Percentiles rank a stretch among this genome's conserved stretches.
Conservation (phyloP, 225 moss, liverwort and hornwort genomes). For the Polytrichum commune region DNA sequence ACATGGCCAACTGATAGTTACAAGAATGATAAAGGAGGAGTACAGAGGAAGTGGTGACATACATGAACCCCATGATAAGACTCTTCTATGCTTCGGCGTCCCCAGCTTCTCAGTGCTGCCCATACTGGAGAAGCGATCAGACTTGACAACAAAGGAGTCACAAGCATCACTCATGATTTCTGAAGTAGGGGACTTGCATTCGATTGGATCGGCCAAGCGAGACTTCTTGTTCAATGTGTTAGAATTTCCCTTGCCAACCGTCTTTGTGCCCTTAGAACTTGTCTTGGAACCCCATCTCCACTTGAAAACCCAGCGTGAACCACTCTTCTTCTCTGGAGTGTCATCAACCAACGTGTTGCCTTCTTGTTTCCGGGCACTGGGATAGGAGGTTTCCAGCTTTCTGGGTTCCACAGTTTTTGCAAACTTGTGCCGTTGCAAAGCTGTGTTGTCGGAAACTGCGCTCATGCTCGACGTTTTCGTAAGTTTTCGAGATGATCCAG, state of each 20-base stretch:
- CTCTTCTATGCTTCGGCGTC: slow-evolving; percentile 41
- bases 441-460: slow-evolving; percentile 8
- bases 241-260: slow-evolving; percentile 1
- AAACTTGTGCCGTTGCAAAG: slow-evolving; percentile 14
- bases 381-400: slow-evolving; percentile 19
- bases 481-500: slow-evolving; percentile 10
- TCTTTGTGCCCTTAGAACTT: slow-evolving; percentile 19
- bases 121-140: slow-evolving; percentile 34
- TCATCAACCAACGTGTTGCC: slow-evolving; percentile 12
- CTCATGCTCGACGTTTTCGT: slow-evolving; percentile 23
- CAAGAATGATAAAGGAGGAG: background rate
- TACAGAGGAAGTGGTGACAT: background rate
- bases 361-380: slow-evolving; percentile 14
- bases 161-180: slow-evolving; percentile 56
- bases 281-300: slow-evolving; percentile 45
- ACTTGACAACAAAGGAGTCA: slow-evolving; percentile 31
- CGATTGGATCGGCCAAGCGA: slow-evolving; percentile 3
- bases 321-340: slow-evolving; percentile 19
- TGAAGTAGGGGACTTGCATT: slow-evolving; percentile 26
- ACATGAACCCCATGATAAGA: slow-evolving; percentile 56
- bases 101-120: slow-evolving; percentile 29
- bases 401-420: slow-evolving; percentile 17
- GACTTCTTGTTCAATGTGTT: slow-evolving; percentile 5
- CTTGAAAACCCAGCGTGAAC: slow-evolving; percentile 46
- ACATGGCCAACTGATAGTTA: background rate